Conservation (phyloP, 192 early-diverging fungal genomes). For the Coemansia sp. region DNA sequence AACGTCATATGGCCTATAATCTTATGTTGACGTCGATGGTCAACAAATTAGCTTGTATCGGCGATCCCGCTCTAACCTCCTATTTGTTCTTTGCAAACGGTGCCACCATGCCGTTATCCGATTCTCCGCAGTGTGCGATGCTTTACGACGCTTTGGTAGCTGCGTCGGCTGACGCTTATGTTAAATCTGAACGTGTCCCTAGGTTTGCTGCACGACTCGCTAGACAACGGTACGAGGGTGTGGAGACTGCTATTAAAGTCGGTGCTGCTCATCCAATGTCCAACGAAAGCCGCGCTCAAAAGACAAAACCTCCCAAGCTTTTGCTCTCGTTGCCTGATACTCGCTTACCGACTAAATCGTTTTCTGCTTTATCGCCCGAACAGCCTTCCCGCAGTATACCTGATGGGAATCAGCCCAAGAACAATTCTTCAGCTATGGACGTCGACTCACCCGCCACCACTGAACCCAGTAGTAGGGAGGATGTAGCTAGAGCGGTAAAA, state of each 20-base stretch:
- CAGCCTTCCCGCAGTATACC: no score
- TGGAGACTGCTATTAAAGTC: constrained; percentile 48
- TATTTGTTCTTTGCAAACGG: constrained; percentile 46
- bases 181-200: constrained; percentile 43
- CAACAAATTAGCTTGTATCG: constrained; percentile 56
- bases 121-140: not conserved
- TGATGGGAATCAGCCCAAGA: not conserved
- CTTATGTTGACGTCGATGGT: constrained; percentile 62
- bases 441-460: not conserved
- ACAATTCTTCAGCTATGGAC: not conserved
- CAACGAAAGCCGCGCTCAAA: not conserved
- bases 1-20: constrained; percentile 62
- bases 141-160: constrained; percentile 41
- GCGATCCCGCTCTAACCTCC: constrained; percentile 44
- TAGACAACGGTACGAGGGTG: constrained; percentile 39
- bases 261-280: constrained; percentile 33
- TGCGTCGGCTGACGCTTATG: constrained; percentile 50
- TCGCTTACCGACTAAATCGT: no score
- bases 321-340: no score
- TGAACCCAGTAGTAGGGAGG: constrained; percentile 10
- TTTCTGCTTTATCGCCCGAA: no score
- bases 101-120: constrained; percentile 10
- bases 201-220: constrained; percentile 44
- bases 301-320: no score
- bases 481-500: constrained; percentile 15